phyloP scores from a whole-genome alignment of 73 alveolate species.

The Breviolum minutum region DNA sequence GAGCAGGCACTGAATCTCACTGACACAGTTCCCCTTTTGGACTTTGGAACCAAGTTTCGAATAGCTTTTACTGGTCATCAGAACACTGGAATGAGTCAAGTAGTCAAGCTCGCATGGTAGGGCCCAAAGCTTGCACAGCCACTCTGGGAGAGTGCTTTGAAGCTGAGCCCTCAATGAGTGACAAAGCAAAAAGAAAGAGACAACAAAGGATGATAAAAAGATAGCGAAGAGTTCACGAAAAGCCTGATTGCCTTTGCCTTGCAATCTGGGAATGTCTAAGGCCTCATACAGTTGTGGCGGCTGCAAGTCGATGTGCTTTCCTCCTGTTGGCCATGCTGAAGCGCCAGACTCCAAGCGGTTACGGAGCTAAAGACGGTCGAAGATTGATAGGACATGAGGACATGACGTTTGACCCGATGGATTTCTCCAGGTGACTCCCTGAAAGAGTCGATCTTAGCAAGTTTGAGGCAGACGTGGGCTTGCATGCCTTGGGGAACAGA shows the following conservation, averaged over 20 bases:
- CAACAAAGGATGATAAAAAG: too few relatives aligned
- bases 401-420: too few relatives aligned
- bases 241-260: not conserved
- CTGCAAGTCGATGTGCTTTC: constrained; percentile 73
- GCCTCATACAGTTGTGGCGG: constrained; percentile 62
- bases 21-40: not conserved
- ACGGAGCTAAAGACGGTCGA: not conserved
- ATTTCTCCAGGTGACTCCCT: constrained; percentile 9
- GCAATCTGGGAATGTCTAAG: not conserved
- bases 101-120: not conserved
- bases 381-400: not conserved
- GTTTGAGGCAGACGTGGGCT: constrained; percentile 34
- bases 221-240: too few relatives aligned
- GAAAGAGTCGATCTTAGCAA: constrained; percentile 22
- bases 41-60: not conserved
- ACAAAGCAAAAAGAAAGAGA: too few relatives aligned
- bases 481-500: too few relatives aligned
- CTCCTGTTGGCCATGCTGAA: constrained; percentile 67
- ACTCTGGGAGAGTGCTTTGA: constrained; percentile 60
- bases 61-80: not conserved
- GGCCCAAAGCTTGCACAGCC: constrained; percentile 69
- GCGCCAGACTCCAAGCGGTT: constrained; percentile 20
- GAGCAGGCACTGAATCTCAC: constrained; percentile 32
- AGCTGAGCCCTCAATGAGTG: not conserved
- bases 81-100: too few relatives aligned